Evolutionary conservation across 2,329 filamentous ascomycete genomes (phyloP), one percentile per base, ranked within the genome.

Genomic region (Polytolypa hystricis): DNA sequence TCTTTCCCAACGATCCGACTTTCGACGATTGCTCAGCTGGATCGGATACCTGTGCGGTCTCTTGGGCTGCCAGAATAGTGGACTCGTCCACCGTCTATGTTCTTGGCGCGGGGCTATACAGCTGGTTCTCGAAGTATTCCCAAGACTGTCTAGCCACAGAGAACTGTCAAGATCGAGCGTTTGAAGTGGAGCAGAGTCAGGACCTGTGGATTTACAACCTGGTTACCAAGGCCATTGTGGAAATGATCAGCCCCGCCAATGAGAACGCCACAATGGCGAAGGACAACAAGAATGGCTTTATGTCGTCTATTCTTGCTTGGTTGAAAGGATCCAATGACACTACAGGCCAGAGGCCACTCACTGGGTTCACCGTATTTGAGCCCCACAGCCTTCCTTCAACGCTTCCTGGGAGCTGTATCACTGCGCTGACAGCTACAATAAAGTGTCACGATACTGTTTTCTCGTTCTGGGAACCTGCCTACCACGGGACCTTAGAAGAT

Each of bases 191-290:
- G 15, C 29, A 48, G 17, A 49, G 44, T 28, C 25, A 18, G 17
- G 42, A 47, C 34, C 21, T 45, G 16, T 50, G 45, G 42, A 33
- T 53, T 2, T 49, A 47, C 27, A 51, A 53, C 30, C 29, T 50
- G 4, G 40, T 42, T 10, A 52, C 51, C 2, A 49, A 50, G 35
- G 50, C 27, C 2, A 28, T 30, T 5, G 18, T 34, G 14, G 38
- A 45, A 25, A 36, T 44, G 38, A 37, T 53, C 4, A 41, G 33
- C 14, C 50, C 51, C 12, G 32, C 39, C 14, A 34, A 39, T 4
- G 43, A 41, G 11, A 19, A 20, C 2, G 27, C 45, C 3, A 50
- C 44, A 1, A 32, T 33, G 10, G 41, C 46, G 5, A 20, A 17
- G 2, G 37, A 49, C 12, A 49, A 45, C 11, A 31, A 30, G 4